phyloP scores from a whole-genome alignment of 148 eudicot species.

The Nyssa sinensis region DNA sequence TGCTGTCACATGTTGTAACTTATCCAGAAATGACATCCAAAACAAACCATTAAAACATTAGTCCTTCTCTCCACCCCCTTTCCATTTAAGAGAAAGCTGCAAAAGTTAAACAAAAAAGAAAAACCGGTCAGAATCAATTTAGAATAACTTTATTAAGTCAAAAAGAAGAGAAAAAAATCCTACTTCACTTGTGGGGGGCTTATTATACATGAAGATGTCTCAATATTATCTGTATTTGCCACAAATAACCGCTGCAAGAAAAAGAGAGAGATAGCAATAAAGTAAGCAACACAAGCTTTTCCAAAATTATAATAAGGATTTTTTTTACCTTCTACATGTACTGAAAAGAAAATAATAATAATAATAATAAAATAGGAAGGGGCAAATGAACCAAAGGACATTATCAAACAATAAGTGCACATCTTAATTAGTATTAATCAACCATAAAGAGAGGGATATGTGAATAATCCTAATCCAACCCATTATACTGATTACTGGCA shows the following conservation, averaged over 20 bases:
- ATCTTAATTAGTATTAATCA: too few relatives aligned
- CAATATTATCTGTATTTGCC: constrained; percentile 61
- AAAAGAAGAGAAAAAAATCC: constrained; percentile 24
- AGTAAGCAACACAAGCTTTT: too few relatives aligned
- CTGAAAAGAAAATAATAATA: not conserved
- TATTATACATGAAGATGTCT: constrained; percentile 74
- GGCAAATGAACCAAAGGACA: not conserved
- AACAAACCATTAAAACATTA: constrained; percentile 51
- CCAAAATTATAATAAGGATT: too few relatives aligned
- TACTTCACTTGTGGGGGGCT: constrained; percentile 75
- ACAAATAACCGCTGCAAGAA: constrained; percentile 67
- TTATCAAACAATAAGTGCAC: not conserved
- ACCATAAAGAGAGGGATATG: not conserved
- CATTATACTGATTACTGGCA: not conserved
- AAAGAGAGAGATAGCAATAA: constrained; percentile 9
- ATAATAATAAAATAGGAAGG: constrained; percentile 10
- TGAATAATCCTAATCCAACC: not conserved
- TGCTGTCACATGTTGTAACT: constrained; percentile 22
- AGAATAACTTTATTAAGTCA: not conserved
- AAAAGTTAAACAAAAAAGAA: constrained; percentile 22
- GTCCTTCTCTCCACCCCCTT: constrained; percentile 63
- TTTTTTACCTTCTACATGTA: too few relatives aligned
- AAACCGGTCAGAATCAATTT: constrained; percentile 9
- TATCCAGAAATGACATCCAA: too few relatives aligned
- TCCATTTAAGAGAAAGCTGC: constrained; percentile 85